Percentiles rank a stretch among this genome's conserved stretches.
Evolutionary conservation across 148 eudicot species (phyloP).

Genomic region (Silene conica): DNA sequence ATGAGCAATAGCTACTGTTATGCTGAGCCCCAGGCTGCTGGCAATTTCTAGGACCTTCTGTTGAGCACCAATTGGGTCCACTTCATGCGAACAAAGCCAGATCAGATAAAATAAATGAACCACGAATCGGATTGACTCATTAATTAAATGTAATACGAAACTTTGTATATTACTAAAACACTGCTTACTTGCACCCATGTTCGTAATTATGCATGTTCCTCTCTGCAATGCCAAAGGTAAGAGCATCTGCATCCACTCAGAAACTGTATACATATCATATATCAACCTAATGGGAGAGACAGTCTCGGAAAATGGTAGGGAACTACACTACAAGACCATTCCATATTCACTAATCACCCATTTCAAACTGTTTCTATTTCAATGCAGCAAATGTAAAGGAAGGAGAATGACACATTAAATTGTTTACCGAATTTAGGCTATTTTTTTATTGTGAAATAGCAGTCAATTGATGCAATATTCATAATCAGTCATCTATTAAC

Average conservation of each 20-base stretch:
- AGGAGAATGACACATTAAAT: too few relatives aligned
- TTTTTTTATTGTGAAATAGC: too few relatives aligned
- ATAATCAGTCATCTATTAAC: too few relatives aligned
- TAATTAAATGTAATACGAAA: slow-evolving; percentile 1
- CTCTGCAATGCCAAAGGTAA: slow-evolving; percentile 84
- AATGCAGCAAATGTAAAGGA: too few relatives aligned
- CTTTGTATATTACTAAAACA: neutral
- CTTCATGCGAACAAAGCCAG: slow-evolving; percentile 34
- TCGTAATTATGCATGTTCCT: slow-evolving; percentile 87
- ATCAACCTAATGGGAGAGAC: neutral
- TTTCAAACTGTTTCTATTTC: too few relatives aligned
- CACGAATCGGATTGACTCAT: slow-evolving; percentile 4
- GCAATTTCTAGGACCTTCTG: slow-evolving; percentile 72
- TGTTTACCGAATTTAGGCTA: too few relatives aligned
- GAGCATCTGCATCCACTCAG: slow-evolving; percentile 92
- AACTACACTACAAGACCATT: neutral
- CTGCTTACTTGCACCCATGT: slow-evolving; percentile 96
- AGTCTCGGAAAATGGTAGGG: neutral
- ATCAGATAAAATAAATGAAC: slow-evolving; percentile 6
- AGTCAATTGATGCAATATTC: too few relatives aligned
- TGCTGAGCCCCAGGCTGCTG: slow-evolving; percentile 46
- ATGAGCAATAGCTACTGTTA: slow-evolving; percentile 63
- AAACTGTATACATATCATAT: slow-evolving; percentile 46
- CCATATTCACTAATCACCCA: neutral
- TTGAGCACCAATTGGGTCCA: slow-evolving; percentile 66